These are phyloP conservation scores for Daldinia decipiens DNA, from an alignment of 495 filamentous ascomycete genomes.

Conservation along the genomic window DNA sequence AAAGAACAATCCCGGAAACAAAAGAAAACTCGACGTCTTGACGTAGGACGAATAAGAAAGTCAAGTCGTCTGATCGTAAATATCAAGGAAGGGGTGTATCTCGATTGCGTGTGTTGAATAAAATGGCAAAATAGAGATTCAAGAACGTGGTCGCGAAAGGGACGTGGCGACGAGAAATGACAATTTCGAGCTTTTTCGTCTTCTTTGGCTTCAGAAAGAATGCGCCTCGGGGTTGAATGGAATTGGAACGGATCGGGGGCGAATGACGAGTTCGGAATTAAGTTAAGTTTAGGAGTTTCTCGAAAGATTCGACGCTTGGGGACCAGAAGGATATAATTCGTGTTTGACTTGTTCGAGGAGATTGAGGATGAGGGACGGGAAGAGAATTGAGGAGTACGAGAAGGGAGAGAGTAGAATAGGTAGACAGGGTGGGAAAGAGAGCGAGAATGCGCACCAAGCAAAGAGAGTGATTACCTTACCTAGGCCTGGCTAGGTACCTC, in stretches of 20 bases:
- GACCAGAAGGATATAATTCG: constrained; percentile 39
- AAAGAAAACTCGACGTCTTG: constrained; percentile 41
- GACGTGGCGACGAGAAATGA: constrained; percentile 37
- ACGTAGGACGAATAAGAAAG: constrained; percentile 26
- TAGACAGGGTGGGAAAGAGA: constrained; percentile 45
- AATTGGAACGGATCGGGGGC: constrained; percentile 39
- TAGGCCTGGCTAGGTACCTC: constrained; percentile 29
- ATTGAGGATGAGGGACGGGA: constrained; percentile 33
- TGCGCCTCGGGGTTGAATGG: constrained; percentile 43
- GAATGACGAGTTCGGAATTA: constrained; percentile 43
- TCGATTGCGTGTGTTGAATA: constrained; percentile 41
- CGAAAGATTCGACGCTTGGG: constrained; percentile 42
- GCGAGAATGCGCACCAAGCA: constrained; percentile 49
- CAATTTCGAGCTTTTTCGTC: constrained; percentile 29
- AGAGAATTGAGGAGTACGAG: constrained; percentile 48
- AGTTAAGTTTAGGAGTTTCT: constrained; percentile 38
- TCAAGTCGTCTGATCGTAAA: constrained; percentile 24
- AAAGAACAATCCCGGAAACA: constrained; percentile 43
- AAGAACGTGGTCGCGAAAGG: constrained; percentile 35
- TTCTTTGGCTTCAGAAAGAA: constrained; percentile 28
- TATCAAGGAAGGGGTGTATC: constrained; percentile 18
- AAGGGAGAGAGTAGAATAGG: constrained; percentile 47
- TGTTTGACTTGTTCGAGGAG: constrained; percentile 37
- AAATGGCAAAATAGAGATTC: constrained; percentile 35
- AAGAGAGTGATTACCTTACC: constrained; percentile 41